Percentiles rank a stretch among this genome's conserved stretches.
Conservation (phyloP, 208 protist species). For the Angomonas ambiguus region DNA sequence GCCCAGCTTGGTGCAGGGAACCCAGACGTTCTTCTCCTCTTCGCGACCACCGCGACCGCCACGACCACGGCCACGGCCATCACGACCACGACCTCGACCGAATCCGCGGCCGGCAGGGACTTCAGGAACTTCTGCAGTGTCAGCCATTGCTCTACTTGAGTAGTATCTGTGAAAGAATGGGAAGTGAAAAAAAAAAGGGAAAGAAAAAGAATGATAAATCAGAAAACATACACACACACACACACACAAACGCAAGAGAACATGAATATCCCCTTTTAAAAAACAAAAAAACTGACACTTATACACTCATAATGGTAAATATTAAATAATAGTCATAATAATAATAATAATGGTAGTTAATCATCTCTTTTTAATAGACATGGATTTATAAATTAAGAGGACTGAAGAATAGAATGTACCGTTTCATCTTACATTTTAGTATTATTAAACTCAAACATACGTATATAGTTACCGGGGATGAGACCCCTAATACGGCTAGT, state of each 20-base stretch:
- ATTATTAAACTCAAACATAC: slow-evolving; percentile 41
- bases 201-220: slow-evolving; percentile 5
- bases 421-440: slow-evolving; percentile 15
- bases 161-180: slow-evolving; percentile 4
- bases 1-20: slow-evolving; percentile 94
- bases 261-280: neutral
- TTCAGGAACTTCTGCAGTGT: slow-evolving; percentile 45
- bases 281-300: neutral
- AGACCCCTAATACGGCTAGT: slow-evolving; percentile 20
- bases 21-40: slow-evolving; percentile 95
- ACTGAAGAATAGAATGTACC: neutral
- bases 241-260: slow-evolving; percentile 4
- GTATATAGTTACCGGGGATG: slow-evolving; percentile 76
- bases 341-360: neutral
- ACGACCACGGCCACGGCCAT: slow-evolving; percentile 50
- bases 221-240: slow-evolving; percentile 3
- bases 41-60: slow-evolving; percentile 40
- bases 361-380: neutral
- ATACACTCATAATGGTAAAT: neutral
- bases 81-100: slow-evolving; percentile 45
- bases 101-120: slow-evolving; percentile 56
- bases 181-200: neutral
- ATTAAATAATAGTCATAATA: neutral
- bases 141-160: slow-evolving; percentile 48
- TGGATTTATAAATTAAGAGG: too few relatives aligned